Evolutionary conservation across 805 yeast species (phyloP).

Genomic region (Monosporozyma aerobia): DNA sequence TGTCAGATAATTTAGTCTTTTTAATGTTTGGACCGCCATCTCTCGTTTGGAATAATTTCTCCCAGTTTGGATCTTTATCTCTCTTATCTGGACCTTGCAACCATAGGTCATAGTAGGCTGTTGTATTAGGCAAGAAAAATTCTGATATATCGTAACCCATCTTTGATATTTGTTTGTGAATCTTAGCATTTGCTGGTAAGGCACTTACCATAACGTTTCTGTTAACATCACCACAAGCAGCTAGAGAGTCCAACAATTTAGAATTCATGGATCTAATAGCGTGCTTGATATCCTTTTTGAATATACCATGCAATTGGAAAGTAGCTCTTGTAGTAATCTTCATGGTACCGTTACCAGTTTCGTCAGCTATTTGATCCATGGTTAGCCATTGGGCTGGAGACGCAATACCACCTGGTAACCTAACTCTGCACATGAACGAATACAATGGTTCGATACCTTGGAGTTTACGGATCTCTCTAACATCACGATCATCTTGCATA

Average conservation of each 20-base stretch:
- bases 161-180: constrained; percentile 65
- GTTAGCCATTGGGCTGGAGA: constrained; percentile 83
- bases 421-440: constrained; percentile 92
- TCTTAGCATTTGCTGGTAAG: constrained; percentile 73
- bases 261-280: constrained; percentile 90
- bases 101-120: constrained; percentile 97
- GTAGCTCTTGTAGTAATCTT: constrained; percentile 96
- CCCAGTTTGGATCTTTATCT: constrained; percentile 56
- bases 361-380: constrained; percentile 71
- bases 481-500: constrained; percentile 97
- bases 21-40: constrained; percentile 70
- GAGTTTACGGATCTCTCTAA: constrained; percentile 84
- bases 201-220: constrained; percentile 92
- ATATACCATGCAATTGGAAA: constrained; percentile 90
- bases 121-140: constrained; percentile 77
- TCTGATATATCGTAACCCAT: constrained; percentile 64
- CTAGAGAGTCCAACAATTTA: constrained; percentile 84
- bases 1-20: constrained; percentile 79
- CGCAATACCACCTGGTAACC: constrained; percentile 89
- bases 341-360: constrained; percentile 84
- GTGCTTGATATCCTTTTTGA: constrained; percentile 80
- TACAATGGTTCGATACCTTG: constrained; percentile 93
- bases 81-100: constrained; percentile 71
- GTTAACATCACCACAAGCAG: constrained; percentile 97
- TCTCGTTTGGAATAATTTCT: constrained; percentile 54